Percentiles rank a stretch among this genome's conserved stretches.
Conservation (phyloP, 768 basidiomycete species). For the Macrolepiota fuliginosa region DNA sequence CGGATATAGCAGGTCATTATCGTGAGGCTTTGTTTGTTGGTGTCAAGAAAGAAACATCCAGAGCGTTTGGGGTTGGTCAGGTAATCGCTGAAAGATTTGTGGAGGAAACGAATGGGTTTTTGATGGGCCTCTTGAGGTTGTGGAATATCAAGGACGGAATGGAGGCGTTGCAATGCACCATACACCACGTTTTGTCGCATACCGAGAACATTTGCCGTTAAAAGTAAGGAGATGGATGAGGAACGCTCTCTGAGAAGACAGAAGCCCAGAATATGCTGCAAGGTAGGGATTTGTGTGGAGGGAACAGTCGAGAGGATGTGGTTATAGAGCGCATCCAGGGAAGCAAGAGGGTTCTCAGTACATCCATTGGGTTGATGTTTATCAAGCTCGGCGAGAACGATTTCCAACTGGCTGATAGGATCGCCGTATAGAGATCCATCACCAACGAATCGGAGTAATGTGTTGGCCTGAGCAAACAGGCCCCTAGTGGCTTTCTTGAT, state of each 20-base stretch:
- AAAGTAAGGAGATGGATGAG: not conserved
- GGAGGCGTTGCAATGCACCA: not conserved
- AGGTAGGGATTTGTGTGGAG: not conserved
- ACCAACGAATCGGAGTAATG: not conserved
- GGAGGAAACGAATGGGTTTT: not conserved
- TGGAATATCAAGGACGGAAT: not conserved
- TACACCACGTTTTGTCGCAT: not conserved
- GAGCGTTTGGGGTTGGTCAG: not conserved
- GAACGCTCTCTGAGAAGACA: not conserved
- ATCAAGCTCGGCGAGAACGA: not conserved
- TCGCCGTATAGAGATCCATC: not conserved
- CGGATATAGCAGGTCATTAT: not conserved
- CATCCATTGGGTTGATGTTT: too few species aligned
- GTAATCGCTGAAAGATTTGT: not conserved
- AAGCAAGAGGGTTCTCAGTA: not conserved
- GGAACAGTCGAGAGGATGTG: not conserved
- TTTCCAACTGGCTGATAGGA: not conserved
- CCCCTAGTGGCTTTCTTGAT: not conserved
- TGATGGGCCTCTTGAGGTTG: not conserved
- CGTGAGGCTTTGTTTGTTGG: not conserved
- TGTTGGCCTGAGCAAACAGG: not conserved
- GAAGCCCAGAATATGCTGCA: not conserved
- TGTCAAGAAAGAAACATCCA: not conserved
- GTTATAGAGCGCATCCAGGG: not conserved
- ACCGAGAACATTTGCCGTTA: not conserved